Conservation (phyloP, 164 flowering plant genomes). For the Cinnamomum chago region DNA sequence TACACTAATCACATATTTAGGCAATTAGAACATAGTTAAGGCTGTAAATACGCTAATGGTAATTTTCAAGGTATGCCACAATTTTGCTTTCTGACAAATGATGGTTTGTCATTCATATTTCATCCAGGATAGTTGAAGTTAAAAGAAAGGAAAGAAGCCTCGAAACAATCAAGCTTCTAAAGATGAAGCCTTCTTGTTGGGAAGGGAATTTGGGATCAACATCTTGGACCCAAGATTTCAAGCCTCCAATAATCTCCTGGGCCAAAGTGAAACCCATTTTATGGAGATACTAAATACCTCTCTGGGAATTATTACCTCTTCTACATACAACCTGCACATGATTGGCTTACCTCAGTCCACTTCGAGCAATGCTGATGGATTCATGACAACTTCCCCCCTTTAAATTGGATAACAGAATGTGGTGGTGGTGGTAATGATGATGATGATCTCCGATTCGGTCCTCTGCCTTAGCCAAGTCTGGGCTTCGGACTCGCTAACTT, state of each 20-base stretch:
- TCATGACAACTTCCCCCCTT: slow-evolving; percentile 41
- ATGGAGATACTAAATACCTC: slow-evolving; percentile 72
- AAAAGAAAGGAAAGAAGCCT: no score
- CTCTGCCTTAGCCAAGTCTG: no score
- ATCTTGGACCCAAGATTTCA: slow-evolving; percentile 80
- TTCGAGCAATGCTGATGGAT: slow-evolving; percentile 45
- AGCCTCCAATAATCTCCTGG: slow-evolving; percentile 74
- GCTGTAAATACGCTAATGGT: no score
- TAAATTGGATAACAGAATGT: slow-evolving; percentile 67
- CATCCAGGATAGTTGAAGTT: no score
- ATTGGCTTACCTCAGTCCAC: slow-evolving; percentile 21
- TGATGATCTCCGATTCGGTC: no score
- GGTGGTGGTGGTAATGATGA: no score
- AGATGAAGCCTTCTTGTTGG: slow-evolving; percentile 29
- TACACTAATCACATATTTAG: no score
- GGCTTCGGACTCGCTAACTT: no score
- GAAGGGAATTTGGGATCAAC: slow-evolving; percentile 77
- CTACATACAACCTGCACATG: slow-evolving; percentile 64
- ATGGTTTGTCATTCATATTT: no score
- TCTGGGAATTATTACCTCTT: slow-evolving; percentile 96
- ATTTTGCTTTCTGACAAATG: no score
- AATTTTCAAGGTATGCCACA: no score
- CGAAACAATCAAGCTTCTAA: not conserved
- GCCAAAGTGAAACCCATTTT: slow-evolving; percentile 64
- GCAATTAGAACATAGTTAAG: no score